Evolutionary conservation across 2,329 filamentous ascomycete species (phyloP).

Genomic region (Trichoderma koningiopsis): DNA sequence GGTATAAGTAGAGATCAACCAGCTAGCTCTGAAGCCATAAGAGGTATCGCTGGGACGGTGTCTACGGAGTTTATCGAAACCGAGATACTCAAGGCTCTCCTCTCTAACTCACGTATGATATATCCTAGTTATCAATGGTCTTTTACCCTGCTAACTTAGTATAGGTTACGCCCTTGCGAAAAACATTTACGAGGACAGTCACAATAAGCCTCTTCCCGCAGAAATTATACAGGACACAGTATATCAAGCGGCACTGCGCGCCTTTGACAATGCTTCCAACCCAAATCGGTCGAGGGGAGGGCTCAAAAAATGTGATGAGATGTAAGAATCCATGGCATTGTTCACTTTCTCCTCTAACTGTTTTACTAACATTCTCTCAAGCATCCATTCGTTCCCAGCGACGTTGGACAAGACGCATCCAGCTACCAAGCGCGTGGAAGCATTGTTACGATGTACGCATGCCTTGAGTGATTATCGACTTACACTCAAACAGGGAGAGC

Average conservation of each 20-base stretch:
- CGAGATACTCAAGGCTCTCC: slow-evolving; percentile 69
- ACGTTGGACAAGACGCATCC: slow-evolving; percentile 56
- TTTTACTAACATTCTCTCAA: slow-evolving; percentile 35
- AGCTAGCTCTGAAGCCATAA: slow-evolving; percentile 45
- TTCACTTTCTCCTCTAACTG: not conserved
- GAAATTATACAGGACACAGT: slow-evolving; percentile 61
- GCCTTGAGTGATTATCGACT: slow-evolving; percentile 74
- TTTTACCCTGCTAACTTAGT: slow-evolving; percentile 24
- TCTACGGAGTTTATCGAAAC: slow-evolving; percentile 64
- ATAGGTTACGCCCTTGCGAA: slow-evolving; percentile 64
- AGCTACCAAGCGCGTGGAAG: slow-evolving; percentile 58
- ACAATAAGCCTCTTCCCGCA: slow-evolving; percentile 51
- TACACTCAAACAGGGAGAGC: slow-evolving; percentile 76
- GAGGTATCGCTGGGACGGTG: slow-evolving; percentile 66
- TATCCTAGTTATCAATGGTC: not conserved
- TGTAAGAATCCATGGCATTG: slow-evolving; percentile 51
- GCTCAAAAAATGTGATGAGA: slow-evolving; percentile 75
- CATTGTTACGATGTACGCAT: slow-evolving; percentile 73
- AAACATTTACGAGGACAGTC: slow-evolving; percentile 60
- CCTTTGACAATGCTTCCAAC: slow-evolving; percentile 82
- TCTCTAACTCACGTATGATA: slow-evolving; percentile 61
- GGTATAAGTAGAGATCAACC: slow-evolving; percentile 42
- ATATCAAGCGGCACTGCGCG: slow-evolving; percentile 64
- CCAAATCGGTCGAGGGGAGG: slow-evolving; percentile 75
- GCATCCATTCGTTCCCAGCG: slow-evolving; percentile 64